phyloP scores from a whole-genome alignment of 2,329 filamentous ascomycete genomes.

The Gaeumannomyces sp. region DNA sequence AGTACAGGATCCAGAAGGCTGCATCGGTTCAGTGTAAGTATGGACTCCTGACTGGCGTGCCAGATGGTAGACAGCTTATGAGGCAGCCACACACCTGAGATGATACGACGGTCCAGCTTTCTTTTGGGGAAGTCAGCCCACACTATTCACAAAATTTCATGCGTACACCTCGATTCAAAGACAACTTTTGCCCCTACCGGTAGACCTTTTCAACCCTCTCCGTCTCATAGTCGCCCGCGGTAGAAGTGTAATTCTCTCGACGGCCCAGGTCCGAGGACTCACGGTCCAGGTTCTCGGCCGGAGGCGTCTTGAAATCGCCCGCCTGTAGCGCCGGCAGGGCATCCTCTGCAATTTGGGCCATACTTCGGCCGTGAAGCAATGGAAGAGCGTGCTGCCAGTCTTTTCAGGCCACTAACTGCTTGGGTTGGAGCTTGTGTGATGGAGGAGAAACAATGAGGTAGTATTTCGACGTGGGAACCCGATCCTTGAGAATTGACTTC shows the following conservation, averaged over 20 bases:
- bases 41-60: background rate
- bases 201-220: constrained; percentile 51
- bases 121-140: constrained; percentile 19
- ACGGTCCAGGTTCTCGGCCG: constrained; percentile 15
- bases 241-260: constrained; percentile 12
- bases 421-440: background rate
- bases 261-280: constrained; percentile 14
- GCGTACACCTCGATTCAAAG: background rate
- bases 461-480: background rate
- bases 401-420: constrained; percentile 27
- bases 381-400: constrained; percentile 44
- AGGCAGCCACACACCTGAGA: constrained; percentile 38
- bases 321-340: constrained; percentile 17
- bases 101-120: constrained; percentile 54
- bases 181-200: constrained; percentile 22
- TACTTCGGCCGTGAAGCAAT: constrained; percentile 45
- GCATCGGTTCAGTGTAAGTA: background rate
- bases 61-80: background rate
- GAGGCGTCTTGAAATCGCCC: constrained; percentile 26
- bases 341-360: constrained; percentile 31
- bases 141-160: background rate
- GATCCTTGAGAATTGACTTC: background rate
- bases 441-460: background rate
- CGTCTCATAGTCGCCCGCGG: constrained; percentile 37
- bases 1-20: constrained; percentile 88